Evolutionary conservation across 208 protist species (phyloP), one percentile per base, ranked within the genome.

Genomic region (Crithidia brevicula): DNA sequence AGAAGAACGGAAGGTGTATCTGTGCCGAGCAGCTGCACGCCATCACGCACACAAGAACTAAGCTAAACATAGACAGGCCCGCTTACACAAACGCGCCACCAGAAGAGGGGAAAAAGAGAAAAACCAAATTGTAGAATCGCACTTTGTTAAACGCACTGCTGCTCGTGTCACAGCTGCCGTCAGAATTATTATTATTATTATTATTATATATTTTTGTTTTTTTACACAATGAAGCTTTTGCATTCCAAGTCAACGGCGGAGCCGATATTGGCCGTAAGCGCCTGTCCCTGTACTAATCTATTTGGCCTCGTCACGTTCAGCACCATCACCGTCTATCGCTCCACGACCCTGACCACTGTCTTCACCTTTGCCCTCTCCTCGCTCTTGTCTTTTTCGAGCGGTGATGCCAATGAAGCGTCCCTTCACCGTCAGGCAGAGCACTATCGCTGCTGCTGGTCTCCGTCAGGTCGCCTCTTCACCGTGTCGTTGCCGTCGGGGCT

Each of bases 281-380:
- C 90, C 27, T 95, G 90, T 61, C 87, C 74, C 11, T 86, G 76
- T 47, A 89, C 91, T 69, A 90, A 95, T 47, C 66, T 95, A 0
- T 78, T 95, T 22, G 87, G 83, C 33, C 67, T 95, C 63, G 85
- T 92, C 33, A 93, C 90, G 20, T 47, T 43, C 15, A 80, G 67
- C 23, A 45, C 75, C 15, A 61, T 90, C 22, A 70, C 78, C 16
- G 77, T 95, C 23, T 95, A 91, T 61, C 90, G 90, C 65, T 87
- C 86, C 36, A 92, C 90, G 23, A 92, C 85, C 7, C 74, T 93
- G 27, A 91, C 86, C 22, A 79, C 79, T 1, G 77, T 95, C 16
- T 81, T 74, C 28, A 78, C 67, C n/a, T n/a, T n/a, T n/a, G n/a
- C n/a, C 0, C 77, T 95, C 10, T 49, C 71, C 18, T 25, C n/a